Base-by-base conservation (phyloP, 306 rosid species). In the Casuarina glauca region DNA sequence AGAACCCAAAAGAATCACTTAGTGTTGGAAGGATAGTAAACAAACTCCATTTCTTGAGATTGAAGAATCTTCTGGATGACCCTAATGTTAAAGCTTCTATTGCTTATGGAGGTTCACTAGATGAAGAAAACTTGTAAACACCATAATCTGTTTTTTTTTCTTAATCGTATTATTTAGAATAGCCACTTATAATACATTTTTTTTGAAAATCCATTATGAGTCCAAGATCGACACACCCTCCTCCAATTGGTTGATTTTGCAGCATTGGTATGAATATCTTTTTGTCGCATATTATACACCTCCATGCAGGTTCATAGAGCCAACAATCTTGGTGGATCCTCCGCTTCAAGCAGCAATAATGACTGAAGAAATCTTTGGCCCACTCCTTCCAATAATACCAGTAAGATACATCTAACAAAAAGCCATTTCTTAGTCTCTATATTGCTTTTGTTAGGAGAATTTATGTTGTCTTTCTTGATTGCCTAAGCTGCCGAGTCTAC, bases 341-440 rank as follows among this genome's bases (percentile, higher is more conserved):
- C 97, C 97, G 10, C 83, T 79, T 44, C 89, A 90, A 9, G 54
- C 96, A 63, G 83, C 68, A 54, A 82, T 93, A 76, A 89, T 90
- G 96, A 38, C 86, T 13, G 94, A 93, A 0, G 97, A 93, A 82
- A 83, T 93, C 53, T 93, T 93, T 64, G 97, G 97, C 15, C 97
- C 96, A 64, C 62, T 93, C 55, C 97, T 93, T 70, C 96, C 96
- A 54, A 87, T 90, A 39, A 86, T 93, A 9, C 86, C 93, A 0
- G 93, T 93, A 67, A 84, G 92, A 76, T 58, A 61, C 15, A 26
- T 74, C 36, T 4, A 2, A 49, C 46, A 64, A 9, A 26, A 16
- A 17, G n/a, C 50, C 41, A 43, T 44, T 68, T 44, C 10, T 12
- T 32, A 0, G 16, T 10, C 3, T 46, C 17, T 46, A 9, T 48